Base-by-base conservation (phyloP, 2,329 filamentous ascomycete species). In the Chalaropsis ovoidea region DNA sequence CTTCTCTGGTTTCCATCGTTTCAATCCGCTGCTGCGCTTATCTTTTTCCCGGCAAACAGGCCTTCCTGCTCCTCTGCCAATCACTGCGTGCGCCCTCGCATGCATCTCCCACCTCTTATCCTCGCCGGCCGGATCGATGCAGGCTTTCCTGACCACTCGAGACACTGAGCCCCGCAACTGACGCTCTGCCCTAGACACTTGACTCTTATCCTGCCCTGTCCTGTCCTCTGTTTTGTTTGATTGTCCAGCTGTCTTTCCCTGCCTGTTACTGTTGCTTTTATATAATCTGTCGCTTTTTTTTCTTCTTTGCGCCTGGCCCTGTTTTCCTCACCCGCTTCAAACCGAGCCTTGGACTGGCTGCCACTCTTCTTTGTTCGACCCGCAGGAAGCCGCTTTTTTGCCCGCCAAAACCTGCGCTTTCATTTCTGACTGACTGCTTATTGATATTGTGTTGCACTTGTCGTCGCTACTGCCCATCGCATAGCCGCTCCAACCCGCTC, bases 271-370 rank as follows among this genome's bases (percentile, higher is more conserved):
- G 39, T 42, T 66, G 27, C 52, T 56, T 8, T 31, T 10, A 56
- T 56, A 56, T 56, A 56, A 56, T 31, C 52, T 22, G 62, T 65
- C 54, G 49, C 62, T 58, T 52, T 54, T 52, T 63, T 63, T 56
- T 47, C 13, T 19, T 7, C 19, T 64, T 62, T 65, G 63, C 66
- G 64, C 66, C 67, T 56, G 17, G 52, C 31, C 52, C 22, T 56
- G 13, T 56, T 65, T 67, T 58, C 65, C 56, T 54, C 61, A 69
- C 65, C 68, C 67, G 68, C 63, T 62, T 47, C 68, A 67, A 69
- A 65, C 68, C 67, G 65, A 67, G 54, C 7, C 47, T 49, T 47
- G n/a, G n/a, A n/a, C n/a, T n/a, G 22, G 31, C 19, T 41, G 27
- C 15, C 19, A 15, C 19, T 47, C 41, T 17, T 31, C 11, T 60